Base-by-base conservation (phyloP, 2,329 filamentous ascomycete species). In the Epicoccum sorghinum region DNA sequence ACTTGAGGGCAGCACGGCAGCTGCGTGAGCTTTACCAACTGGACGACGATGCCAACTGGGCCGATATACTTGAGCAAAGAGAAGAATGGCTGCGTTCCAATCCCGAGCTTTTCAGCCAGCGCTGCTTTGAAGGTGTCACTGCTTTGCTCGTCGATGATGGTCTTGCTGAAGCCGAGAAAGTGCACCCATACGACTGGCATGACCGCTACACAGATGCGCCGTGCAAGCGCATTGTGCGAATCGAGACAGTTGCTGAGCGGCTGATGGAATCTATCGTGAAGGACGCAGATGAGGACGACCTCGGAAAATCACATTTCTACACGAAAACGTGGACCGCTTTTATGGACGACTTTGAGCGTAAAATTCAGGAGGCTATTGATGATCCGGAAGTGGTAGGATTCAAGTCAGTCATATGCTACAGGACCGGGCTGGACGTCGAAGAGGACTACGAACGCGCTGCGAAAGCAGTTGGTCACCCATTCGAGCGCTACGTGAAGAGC, bases 361-460 rank as follows among this genome's bases (percentile, higher is more conserved):
- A 79, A 23, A 86, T 95, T 32, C 68, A 76, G 9, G 73, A 79
- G 1, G 82, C 84, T 3, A 79, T 92, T 24, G 76, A 79, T 0
- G 87, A 95, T 66, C 77, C 83, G 0, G 82, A 87, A 14, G 86
- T 96, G 2, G 89, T 85, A 1, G 91, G 84, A 2, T 96, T 96
- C 81, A 95, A 96, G 73, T 90, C 87, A 1, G 86, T 93, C 43
- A 85, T 96, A 50, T 93, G 90, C 75, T 95, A 95, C 70, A 83
- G 90, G 12, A 90, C 87, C 0, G 91, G 91, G 0, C 78, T 93
- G 13, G 76, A 82, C n/a, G 68, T 80, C 7, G 76, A 81, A 47
- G 70, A 79, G 1, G 76, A 79, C 1, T 77, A 77, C 9, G 68
- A 76, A 23, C 75, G 75, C 2, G 68, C 68, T 40, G 67, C 72